These are phyloP conservation scores for Schizosaccharomyces pombe DNA, from an alignment of 805 yeast species.

Conservation along the genomic window DNA sequence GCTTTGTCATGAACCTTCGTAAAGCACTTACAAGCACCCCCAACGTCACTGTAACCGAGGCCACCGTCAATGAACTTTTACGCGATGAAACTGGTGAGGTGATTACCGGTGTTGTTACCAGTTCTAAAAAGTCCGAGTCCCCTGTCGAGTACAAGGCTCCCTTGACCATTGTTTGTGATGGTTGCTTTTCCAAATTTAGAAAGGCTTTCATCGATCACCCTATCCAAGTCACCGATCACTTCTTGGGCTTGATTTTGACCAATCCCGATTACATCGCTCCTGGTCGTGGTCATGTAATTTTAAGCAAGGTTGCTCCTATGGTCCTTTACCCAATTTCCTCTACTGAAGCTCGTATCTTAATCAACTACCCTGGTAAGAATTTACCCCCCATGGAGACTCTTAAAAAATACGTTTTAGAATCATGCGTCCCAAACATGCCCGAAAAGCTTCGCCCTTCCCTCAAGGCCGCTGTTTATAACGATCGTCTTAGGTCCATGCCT, in stretches of 20 bases:
- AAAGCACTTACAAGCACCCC: slow-evolving; percentile 39
- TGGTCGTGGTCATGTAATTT: slow-evolving; percentile 68
- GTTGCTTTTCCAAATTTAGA: slow-evolving; percentile 81
- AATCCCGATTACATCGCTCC: slow-evolving; percentile 56
- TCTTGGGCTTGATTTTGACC: slow-evolving; percentile 57
- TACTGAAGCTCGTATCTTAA: slow-evolving; percentile 62
- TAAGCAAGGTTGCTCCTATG: slow-evolving; percentile 72
- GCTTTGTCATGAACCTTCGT: slow-evolving; percentile 57
- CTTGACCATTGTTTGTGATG: slow-evolving; percentile 66
- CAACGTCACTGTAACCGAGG: slow-evolving; percentile 49
- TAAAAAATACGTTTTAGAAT: slow-evolving; percentile 31
- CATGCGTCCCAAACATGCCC: slow-evolving; percentile 53
- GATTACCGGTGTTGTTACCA: slow-evolving; percentile 52
- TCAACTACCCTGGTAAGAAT: slow-evolving; percentile 55
- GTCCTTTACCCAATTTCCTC: slow-evolving; percentile 70
- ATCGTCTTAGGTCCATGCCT: slow-evolving; percentile 67
- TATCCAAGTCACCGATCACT: slow-evolving; percentile 58
- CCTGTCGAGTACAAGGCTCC: slow-evolving; percentile 29
- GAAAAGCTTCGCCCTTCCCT: slow-evolving; percentile 41
- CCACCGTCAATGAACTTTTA: slow-evolving; percentile 50
- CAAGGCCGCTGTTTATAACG: slow-evolving; percentile 31
- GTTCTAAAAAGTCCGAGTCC: slow-evolving; percentile 14
- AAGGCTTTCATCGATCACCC: slow-evolving; percentile 39
- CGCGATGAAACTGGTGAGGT: slow-evolving; percentile 28
- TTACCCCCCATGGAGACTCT: slow-evolving; percentile 50